A percentile compares a stretch with the other conserved stretches of the same genome.
These are phyloP conservation scores for Lentinula lateritia DNA, from an alignment of 768 basidiomycete species.

Conservation along the genomic window DNA sequence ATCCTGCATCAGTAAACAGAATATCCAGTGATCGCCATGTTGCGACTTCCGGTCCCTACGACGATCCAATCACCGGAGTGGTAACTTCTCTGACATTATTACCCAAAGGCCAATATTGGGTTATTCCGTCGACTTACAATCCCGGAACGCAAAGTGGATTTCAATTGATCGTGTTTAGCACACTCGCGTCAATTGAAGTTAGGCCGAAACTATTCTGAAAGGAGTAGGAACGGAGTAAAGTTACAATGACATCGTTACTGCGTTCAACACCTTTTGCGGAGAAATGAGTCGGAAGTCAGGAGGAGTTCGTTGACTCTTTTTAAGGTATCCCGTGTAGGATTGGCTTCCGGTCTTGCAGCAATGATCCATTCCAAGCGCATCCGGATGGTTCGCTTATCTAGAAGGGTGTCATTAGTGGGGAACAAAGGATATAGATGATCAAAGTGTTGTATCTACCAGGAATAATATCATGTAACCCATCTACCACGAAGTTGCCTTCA, in stretches of 20 bases:
- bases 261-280: not conserved
- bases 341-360: slow-evolving; percentile 63
- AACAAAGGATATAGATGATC: not conserved
- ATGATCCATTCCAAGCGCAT: slow-evolving; percentile 86
- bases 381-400: slow-evolving; percentile 60
- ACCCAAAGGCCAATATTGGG: slow-evolving; percentile 59
- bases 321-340: slow-evolving; percentile 79
- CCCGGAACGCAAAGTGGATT: slow-evolving; percentile 53
- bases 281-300: slow-evolving; percentile 32
- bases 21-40: slow-evolving; percentile 34
- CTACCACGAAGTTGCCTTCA: slow-evolving; percentile 28
- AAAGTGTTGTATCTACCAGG: not conserved
- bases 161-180: slow-evolving; percentile 56
- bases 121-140: slow-evolving; percentile 72
- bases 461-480: not conserved
- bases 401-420: not conserved
- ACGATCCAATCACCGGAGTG: slow-evolving; percentile 70
- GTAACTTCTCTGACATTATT: slow-evolving; percentile 48
- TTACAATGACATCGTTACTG: not conserved
- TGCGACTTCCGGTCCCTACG: slow-evolving; percentile 75
- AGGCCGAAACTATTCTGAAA: not conserved
- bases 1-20: slow-evolving; percentile 27
- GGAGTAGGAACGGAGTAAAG: not conserved
- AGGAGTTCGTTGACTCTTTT: slow-evolving; percentile 75
- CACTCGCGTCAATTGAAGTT: slow-evolving; percentile 17